Percentiles rank a stretch among this genome's conserved stretches.
These are phyloP conservation scores for Delphinella strobiligena DNA, from an alignment of 2,329 filamentous ascomycete genomes.

Conservation along the genomic window DNA sequence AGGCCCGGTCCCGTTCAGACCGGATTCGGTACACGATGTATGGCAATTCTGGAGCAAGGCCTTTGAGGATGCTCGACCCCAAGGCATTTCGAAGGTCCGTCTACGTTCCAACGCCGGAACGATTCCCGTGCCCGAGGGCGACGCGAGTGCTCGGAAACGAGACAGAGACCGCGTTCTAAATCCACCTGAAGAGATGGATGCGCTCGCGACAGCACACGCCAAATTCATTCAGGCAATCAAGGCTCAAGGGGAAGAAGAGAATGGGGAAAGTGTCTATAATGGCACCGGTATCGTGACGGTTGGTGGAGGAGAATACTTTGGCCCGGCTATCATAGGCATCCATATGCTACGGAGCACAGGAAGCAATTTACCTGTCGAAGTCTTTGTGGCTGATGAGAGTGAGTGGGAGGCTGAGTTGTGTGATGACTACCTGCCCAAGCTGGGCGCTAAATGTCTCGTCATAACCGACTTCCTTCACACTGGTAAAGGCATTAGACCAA, in stretches of 20 bases:
- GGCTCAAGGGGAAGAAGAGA: constrained; percentile 2
- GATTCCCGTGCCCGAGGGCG: neutral
- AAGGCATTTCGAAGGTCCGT: neutral
- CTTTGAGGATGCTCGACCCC: neutral
- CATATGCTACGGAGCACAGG: constrained; percentile 33
- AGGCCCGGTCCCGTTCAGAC: no score
- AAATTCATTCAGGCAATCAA: constrained; percentile 3
- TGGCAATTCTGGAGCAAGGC: constrained; percentile 1
- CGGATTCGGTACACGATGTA: constrained; percentile 1
- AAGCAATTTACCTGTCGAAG: constrained; percentile 31
- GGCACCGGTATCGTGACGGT: constrained; percentile 24
- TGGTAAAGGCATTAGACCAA: constrained; percentile 2
- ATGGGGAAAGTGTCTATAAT: constrained; percentile 8
- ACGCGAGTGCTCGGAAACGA: neutral
- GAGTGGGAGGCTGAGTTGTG: constrained; percentile 33
- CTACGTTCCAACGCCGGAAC: constrained; percentile 3
- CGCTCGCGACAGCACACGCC: constrained; percentile 10
- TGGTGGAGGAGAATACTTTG: constrained; percentile 30
- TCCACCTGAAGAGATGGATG: constrained; percentile 7
- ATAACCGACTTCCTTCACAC: constrained; percentile 28
- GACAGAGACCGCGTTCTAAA: neutral
- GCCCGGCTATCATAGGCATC: constrained; percentile 31
- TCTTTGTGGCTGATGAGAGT: constrained; percentile 27
- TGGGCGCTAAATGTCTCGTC: constrained; percentile 31
- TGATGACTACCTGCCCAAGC: constrained; percentile 27